Percentiles rank a stretch among this genome's conserved stretches.
These are phyloP conservation scores for Venturia nashicola DNA, from an alignment of 2,329 filamentous ascomycete genomes.

Conservation along the genomic window DNA sequence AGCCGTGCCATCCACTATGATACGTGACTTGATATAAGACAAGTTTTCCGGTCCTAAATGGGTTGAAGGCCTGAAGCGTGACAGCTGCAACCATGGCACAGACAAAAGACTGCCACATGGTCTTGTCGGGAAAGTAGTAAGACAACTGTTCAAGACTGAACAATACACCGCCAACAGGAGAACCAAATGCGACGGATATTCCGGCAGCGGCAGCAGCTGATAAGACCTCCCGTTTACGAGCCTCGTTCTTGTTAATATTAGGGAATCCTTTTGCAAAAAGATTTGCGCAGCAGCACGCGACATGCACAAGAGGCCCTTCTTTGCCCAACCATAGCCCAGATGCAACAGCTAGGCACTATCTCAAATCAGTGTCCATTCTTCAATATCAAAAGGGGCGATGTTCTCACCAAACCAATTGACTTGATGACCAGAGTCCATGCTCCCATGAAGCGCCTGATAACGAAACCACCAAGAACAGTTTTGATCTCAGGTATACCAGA, in stretches of 20 bases:
- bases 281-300: slow-evolving; percentile 92
- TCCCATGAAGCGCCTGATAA: slow-evolving; percentile 78
- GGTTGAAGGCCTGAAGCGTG: slow-evolving; percentile 82
- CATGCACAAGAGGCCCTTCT: slow-evolving; percentile 88
- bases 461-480: slow-evolving; percentile 84
- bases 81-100: slow-evolving; percentile 98
- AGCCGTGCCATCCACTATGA: slow-evolving; percentile 81
- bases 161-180: slow-evolving; percentile 84
- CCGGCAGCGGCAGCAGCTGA: slow-evolving; percentile 86
- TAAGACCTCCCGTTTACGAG: slow-evolving; percentile 82
- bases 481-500: slow-evolving; percentile 98
- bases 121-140: slow-evolving; percentile 97
- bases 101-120: slow-evolving; percentile 99
- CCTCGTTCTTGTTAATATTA: slow-evolving; percentile 76
- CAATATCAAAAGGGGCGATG: background rate
- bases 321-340: slow-evolving; percentile 96
- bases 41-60: slow-evolving; percentile 88
- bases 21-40: slow-evolving; percentile 95
- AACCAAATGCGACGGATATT: slow-evolving; percentile 88
- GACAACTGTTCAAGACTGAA: slow-evolving; percentile 96
- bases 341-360: slow-evolving; percentile 72
- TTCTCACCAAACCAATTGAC: slow-evolving; percentile 66
- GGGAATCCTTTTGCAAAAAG: slow-evolving; percentile 83
- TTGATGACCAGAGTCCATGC: slow-evolving; percentile 83
- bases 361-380: slow-evolving; percentile 16